Evolutionary conservation across 352 stramenopile genomes (phyloP).

Genomic region (Globisporangium cystogenes): DNA sequence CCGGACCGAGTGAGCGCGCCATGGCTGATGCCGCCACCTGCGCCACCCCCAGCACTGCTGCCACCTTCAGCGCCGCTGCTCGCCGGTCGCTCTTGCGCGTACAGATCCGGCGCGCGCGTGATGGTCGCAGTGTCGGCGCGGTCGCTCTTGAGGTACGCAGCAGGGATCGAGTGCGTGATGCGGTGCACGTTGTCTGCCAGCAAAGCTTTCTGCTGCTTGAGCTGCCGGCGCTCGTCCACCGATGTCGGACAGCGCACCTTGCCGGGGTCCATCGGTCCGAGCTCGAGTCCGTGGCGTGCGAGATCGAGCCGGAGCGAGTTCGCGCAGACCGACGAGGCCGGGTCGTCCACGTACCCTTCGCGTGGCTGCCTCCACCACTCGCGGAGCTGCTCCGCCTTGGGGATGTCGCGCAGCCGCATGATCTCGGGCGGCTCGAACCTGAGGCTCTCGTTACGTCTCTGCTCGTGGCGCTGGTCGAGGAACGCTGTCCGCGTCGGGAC

Average conservation of each 20-base stretch:
- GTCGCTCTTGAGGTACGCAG: constrained; percentile 20
- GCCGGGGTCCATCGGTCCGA: constrained; percentile 39
- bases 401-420: constrained; percentile 41
- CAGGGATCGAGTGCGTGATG: constrained; percentile 25
- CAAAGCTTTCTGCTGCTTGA: constrained; percentile 25
- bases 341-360: constrained; percentile 52
- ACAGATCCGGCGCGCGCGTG: constrained; percentile 27
- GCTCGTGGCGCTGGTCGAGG: constrained; percentile 22
- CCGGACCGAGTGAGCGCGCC: constrained; percentile 5
- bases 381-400: constrained; percentile 29
- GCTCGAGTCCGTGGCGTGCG: constrained; percentile 16
- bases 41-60: neutral
- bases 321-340: constrained; percentile 21
- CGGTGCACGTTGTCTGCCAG: constrained; percentile 42
- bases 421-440: constrained; percentile 53
- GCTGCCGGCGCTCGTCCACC: constrained; percentile 25
- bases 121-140: constrained; percentile 16
- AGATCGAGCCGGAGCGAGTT: constrained; percentile 47
- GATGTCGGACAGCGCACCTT: constrained; percentile 34
- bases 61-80: neutral
- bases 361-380: constrained; percentile 52
- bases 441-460: constrained; percentile 31
- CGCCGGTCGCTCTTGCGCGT: constrained; percentile 32
- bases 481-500: constrained; percentile 31
- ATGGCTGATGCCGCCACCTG: neutral